A percentile compares a stretch with the other conserved stretches of the same genome.
These are phyloP conservation scores for Oehlia diaphana DNA, from an alignment of 192 early-diverging fungal species.

Conservation along the genomic window DNA sequence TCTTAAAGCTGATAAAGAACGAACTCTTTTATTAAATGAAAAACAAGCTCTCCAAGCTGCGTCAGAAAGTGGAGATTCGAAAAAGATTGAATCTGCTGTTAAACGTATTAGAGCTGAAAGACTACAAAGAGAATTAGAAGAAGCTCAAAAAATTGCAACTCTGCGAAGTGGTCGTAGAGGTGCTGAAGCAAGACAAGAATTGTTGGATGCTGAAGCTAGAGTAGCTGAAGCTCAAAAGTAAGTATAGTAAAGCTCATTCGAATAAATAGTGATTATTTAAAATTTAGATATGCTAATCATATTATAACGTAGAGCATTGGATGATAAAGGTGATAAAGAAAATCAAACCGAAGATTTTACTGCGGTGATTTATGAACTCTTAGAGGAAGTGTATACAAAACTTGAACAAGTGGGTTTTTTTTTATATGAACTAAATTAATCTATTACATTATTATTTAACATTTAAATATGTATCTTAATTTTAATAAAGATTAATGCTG, in stretches of 20 bases:
- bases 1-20: conserved; percentile 62
- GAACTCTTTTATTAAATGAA: conserved; percentile 52
- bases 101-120: conserved; percentile 46
- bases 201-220: conserved; percentile 45
- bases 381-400: conserved; percentile 57
- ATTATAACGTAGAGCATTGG: not conserved
- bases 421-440: not conserved
- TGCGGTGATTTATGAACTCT: conserved; percentile 55
- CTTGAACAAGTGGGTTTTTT: conserved; percentile 38
- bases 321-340: not conserved
- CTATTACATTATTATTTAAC: not conserved
- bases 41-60: conserved; percentile 47
- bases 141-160: conserved; percentile 59
- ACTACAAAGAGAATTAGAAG: conserved; percentile 41
- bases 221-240: conserved; percentile 35
- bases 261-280: not conserved
- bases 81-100: conserved; percentile 43
- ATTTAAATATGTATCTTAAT: not conserved
- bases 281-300: not conserved
- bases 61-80: conserved; percentile 33
- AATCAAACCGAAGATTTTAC: conserved; percentile 34
- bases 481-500: conserved; percentile 50
- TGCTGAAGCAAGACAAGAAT: conserved; percentile 55
- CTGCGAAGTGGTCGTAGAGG: conserved; percentile 70
- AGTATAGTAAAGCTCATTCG: conserved; percentile 28